Conservation (phyloP, 2,329 filamentous ascomycete genomes). For the Aspergillus brunneoviolaceus region DNA sequence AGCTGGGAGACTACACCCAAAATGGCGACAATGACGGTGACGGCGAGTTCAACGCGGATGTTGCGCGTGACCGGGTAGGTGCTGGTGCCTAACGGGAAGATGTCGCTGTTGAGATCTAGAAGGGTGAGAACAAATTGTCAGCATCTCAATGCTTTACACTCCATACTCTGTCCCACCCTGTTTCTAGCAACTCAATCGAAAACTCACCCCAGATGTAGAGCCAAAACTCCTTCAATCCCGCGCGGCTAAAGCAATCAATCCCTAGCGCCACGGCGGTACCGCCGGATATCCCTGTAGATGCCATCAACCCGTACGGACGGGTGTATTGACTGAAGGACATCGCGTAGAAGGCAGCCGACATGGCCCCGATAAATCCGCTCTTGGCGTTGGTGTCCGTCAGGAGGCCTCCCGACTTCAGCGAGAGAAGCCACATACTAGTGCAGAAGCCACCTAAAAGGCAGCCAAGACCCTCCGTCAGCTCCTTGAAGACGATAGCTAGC, state of each 20-base stretch:
- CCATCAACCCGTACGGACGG: conserved; percentile 73
- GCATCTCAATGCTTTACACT: no score
- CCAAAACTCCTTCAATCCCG: conserved; percentile 97
- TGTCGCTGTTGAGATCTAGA: conserved; percentile 66
- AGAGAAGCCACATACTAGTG: conserved; percentile 86
- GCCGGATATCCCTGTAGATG: conserved; percentile 74
- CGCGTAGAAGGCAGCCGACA: conserved; percentile 67
- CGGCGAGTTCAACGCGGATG: conserved; percentile 80
- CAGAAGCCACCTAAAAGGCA: conserved; percentile 86
- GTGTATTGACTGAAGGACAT: conserved; percentile 78
- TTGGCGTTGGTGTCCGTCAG: conserved; percentile 63
- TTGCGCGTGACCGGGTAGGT: conserved; percentile 85
- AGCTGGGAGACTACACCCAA: conserved; percentile 81
- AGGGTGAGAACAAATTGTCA: no score
- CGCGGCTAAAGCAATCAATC: conserved; percentile 84
- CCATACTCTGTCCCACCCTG: no score
- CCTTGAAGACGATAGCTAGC: conserved; percentile 73
- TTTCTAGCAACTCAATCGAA: neutral
- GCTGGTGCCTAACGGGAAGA: conserved; percentile 73
- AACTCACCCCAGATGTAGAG: conserved; percentile 76
- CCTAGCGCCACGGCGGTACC: conserved; percentile 77
- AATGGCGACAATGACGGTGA: conserved; percentile 70
- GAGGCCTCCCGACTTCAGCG: conserved; percentile 72
- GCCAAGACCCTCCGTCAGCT: conserved; percentile 80
- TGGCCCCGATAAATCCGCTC: conserved; percentile 71